Evolutionary conservation across 2,329 filamentous ascomycete genomes (phyloP).

Genomic region (Gnomoniopsis smithogilvyi): DNA sequence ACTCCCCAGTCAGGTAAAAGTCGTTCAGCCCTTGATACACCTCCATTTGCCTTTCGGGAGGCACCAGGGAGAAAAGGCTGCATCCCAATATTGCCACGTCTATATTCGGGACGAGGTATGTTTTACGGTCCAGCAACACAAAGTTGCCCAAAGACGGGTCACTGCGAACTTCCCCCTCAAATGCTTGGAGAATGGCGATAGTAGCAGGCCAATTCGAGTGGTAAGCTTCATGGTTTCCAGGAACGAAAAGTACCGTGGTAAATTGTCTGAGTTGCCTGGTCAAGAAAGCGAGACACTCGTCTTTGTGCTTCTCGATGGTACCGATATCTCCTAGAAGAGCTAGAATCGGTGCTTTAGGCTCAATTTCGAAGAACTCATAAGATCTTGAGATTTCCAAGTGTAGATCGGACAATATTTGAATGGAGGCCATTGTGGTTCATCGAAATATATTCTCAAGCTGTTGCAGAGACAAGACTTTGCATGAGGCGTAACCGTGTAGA

Average conservation of each 20-base stretch:
- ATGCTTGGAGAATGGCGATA: constrained; percentile 26
- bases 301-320: constrained; percentile 34
- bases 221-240: constrained; percentile 58
- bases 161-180: constrained; percentile 26
- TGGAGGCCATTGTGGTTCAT: not conserved
- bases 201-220: constrained; percentile 34
- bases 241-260: constrained; percentile 45
- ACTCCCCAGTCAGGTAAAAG: constrained; percentile 43
- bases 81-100: constrained; percentile 30
- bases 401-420: constrained; percentile 55
- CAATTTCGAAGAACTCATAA: constrained; percentile 49
- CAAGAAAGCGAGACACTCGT: constrained; percentile 44
- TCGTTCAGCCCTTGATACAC: constrained; percentile 47
- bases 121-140: constrained; percentile 33
- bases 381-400: constrained; percentile 48
- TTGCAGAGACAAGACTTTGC: too few species aligned
- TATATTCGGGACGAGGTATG: constrained; percentile 23
- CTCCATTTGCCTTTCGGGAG: constrained; percentile 29
- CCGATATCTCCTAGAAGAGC: constrained; percentile 58
- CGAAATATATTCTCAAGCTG: not conserved
- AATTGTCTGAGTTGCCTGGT: constrained; percentile 45
- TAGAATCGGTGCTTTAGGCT: constrained; percentile 44
- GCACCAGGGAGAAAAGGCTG: constrained; percentile 46
- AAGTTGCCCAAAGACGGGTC: constrained; percentile 33
- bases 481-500: too few species aligned